Base-by-base conservation (phyloP, 2,329 filamentous ascomycete genomes). In the Xylariales sp. region DNA sequence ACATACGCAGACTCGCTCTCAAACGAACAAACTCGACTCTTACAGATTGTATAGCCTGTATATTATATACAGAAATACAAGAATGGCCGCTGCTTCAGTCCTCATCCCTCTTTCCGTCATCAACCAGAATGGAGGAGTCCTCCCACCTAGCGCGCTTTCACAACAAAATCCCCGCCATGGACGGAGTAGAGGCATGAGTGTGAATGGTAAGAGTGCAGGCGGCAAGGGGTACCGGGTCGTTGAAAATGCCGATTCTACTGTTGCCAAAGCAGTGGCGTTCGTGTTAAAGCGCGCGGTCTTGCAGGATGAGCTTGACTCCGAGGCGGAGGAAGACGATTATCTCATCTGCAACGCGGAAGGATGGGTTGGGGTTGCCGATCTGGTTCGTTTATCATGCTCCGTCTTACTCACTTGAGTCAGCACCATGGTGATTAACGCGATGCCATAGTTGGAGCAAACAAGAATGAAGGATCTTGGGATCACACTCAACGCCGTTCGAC, bases 251-350 rank as follows among this genome's bases (percentile, higher is more conserved):
- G 81, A 83, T 58, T 75, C 74, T 8, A 75, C 77, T 63, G 75
- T 83, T 57, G 76, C 78, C 69, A 83, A 83, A 74, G 81, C 81
- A 28, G 71, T 83, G 34, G 75, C 75, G 59, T 82, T 81, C 68
- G 77, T 82, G 34, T 71, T 83, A 59, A 83, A 82, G 75, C 77
- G 81, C 45, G 79, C 78, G 18, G 75, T 80, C 36, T 71, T 77
- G 67, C 77, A 75, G 55, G 75, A 78, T 28, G 78, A 81, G 57
- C 75, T 79, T 55, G 80, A 80, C 34, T 73, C 77, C 6, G 75
- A 74, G 3, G 72, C 74, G 4, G 75, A 78, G 5, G 71, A 75
- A 53, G 61, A 55, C 3, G 76, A 76, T 56, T 74, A 74, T 45
- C 69, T 82, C 28, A 74, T 80, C 39, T 78, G 78, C 28, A 77